These are phyloP conservation scores for Curvularia eragrostidis DNA, from an alignment of 2,329 filamentous ascomycete genomes.

Conservation along the genomic window DNA sequence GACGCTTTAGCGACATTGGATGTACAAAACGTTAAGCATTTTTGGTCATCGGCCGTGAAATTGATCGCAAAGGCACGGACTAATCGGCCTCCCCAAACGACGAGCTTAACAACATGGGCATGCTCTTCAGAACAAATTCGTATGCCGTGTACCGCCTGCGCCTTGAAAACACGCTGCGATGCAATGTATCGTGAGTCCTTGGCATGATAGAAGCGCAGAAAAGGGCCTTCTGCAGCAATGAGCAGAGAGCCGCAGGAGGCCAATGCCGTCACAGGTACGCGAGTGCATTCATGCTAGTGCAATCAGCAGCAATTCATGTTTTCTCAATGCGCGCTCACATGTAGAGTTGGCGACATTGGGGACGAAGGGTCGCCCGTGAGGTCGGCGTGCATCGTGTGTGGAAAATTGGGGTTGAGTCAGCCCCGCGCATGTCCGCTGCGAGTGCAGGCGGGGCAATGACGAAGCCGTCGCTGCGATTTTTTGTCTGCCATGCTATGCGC, in stretches of 20 bases:
- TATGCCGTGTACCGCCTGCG: slow-evolving; percentile 79
- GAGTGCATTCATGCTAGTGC: slow-evolving; percentile 48
- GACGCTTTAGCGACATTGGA: slow-evolving; percentile 34
- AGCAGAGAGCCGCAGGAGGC: slow-evolving; percentile 48
- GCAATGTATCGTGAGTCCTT: slow-evolving; percentile 32
- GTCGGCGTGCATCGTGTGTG: slow-evolving; percentile 22
- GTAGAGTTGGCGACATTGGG: slow-evolving; percentile 46
- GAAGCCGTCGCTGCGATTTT: slow-evolving; percentile 34
- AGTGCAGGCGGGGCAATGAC: slow-evolving; percentile 33
- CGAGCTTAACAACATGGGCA: slow-evolving; percentile 33
- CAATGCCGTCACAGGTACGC: slow-evolving; percentile 56
- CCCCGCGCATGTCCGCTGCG: slow-evolving; percentile 31
- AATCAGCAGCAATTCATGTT: slow-evolving; percentile 22
- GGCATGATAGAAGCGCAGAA: slow-evolving; percentile 49
- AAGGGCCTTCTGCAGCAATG: slow-evolving; percentile 54
- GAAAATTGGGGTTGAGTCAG: slow-evolving; percentile 47
- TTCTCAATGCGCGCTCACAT: slow-evolving; percentile 31
- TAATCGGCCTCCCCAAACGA: slow-evolving; percentile 51
- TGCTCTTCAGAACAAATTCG: slow-evolving; percentile 48
- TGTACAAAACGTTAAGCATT: slow-evolving; percentile 18
- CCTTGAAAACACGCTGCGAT: slow-evolving; percentile 63
- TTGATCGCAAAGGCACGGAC: slow-evolving; percentile 55
- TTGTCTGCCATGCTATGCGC: slow-evolving; percentile 15
- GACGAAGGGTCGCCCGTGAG: slow-evolving; percentile 27
- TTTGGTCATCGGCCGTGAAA: slow-evolving; percentile 30